Conservation (phyloP, 1,139 yeast genomes). For the Diutina ranongensis region DNA sequence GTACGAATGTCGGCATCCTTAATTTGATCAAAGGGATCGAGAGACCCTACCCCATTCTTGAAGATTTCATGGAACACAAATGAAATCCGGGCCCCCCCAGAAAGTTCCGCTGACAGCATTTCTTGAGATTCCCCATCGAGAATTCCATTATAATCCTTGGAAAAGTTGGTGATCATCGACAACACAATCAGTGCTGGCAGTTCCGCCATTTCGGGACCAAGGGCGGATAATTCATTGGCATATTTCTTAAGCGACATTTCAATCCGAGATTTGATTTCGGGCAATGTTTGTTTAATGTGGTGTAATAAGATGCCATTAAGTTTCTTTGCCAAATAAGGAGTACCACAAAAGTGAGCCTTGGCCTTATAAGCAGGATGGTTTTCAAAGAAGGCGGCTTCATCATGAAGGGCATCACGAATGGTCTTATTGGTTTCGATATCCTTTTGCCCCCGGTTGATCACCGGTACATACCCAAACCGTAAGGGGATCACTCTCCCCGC, state of each 20-base stretch:
- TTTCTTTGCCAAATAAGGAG: conserved; percentile 91
- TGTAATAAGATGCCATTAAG: conserved; percentile 81
- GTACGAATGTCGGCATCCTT: conserved; percentile 96
- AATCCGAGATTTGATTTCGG: conserved; percentile 87
- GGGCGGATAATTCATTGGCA: conserved; percentile 60
- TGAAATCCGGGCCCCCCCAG: conserved; percentile 97
- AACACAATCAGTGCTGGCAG: conserved; percentile 85
- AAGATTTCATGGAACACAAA: conserved; percentile 96
- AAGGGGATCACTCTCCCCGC: conserved; percentile 95
- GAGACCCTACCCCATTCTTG: conserved; percentile 82
- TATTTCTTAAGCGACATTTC: conserved; percentile 75
- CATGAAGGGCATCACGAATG: conserved; percentile 76
- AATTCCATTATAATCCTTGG: conserved; percentile 86
- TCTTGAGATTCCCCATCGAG: conserved; percentile 92
- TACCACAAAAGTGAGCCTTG: conserved; percentile 88
- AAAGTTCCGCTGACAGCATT: conserved; percentile 70
- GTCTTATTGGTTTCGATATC: conserved; percentile 85
- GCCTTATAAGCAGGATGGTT: conserved; percentile 68
- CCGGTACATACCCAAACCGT: conserved; percentile 94
- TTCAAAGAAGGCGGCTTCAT: conserved; percentile 70
- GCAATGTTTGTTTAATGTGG: conserved; percentile 88
- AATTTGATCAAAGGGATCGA: conserved; percentile 96
- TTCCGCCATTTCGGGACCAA: conserved; percentile 83
- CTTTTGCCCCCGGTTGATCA: conserved; percentile 93
- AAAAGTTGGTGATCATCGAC: conserved; percentile 82